Evolutionary conservation across 2,329 filamentous ascomycete species (phyloP), one percentile per base, ranked within the genome.

Genomic region (Teratosphaeriaceae sp.): DNA sequence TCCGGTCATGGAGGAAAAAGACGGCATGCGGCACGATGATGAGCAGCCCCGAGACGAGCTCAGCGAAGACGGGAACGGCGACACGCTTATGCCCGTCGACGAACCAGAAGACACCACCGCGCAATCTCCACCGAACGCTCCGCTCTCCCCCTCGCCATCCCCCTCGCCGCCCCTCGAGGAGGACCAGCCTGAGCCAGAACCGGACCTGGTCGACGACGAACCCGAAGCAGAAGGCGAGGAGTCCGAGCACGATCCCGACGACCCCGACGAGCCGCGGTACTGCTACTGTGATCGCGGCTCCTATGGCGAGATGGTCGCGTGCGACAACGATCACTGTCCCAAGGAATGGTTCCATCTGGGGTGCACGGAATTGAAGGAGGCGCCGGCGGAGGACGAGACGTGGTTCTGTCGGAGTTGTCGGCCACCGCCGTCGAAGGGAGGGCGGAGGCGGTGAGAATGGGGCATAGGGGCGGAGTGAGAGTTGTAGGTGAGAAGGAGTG

Each of bases 281-380:
- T 83, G 79, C 62, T 80, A 79, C 51, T 83, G 79, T 56, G 77
- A 78, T 38, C 75, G 76, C 49, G 78, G 81, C 27, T 78, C 73
- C 49, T 81, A 80, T 56, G 79, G 79, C 15, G 76, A 80, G 55
- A 83, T 83, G 79, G 75, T 83, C 30, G 79, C 77, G 11, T 83
- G 79, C 55, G 79, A 83, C 59, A 82, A 82, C 57, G 76, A 79
- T 27, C 67, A 71, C 44, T 83, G 79, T 63, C 72, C 74, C 11
- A 74, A 76, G 49, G 78, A 83, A 58, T 83, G 79, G 79, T 83
- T 83, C 61, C 79, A 83, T 67, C 72, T 80, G 60, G 75, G 72
- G 30, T 83, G 79, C 53, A 77, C 81, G 40, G 75, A 77, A 16
- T 65, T 83, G 54, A 76, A 72, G 33, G 73, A 75, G 52, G 74